Evolutionary conservation across 2,329 filamentous ascomycete species (phyloP).

Genomic region (Aspergillus glaucus): DNA sequence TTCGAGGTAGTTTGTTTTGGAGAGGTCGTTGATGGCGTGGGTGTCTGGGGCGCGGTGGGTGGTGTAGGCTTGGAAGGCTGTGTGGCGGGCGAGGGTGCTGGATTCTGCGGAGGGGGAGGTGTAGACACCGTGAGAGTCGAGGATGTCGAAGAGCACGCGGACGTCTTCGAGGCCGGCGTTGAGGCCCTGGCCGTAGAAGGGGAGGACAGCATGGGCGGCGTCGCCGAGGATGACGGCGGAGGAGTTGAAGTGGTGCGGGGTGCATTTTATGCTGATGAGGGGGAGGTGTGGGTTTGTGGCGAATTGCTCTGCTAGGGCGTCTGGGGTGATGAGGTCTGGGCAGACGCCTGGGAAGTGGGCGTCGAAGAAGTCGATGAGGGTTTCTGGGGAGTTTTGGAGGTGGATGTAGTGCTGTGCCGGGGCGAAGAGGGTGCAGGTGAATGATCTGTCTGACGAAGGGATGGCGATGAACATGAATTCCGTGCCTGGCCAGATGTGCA

Average conservation of each 20-base stretch:
- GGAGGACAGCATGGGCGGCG: slow-evolving; percentile 94
- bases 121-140: slow-evolving; percentile 61
- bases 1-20: slow-evolving; percentile 84
- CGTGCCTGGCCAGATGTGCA: slow-evolving; percentile 94
- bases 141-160: slow-evolving; percentile 71
- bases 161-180: slow-evolving; percentile 96
- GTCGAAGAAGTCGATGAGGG: slow-evolving; percentile 82
- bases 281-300: slow-evolving; percentile 79
- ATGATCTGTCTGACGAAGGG: slow-evolving; percentile 78
- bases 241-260: slow-evolving; percentile 72
- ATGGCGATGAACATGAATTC: slow-evolving; percentile 99
- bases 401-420: slow-evolving; percentile 62
- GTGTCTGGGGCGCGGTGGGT: slow-evolving; percentile 68
- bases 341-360: slow-evolving; percentile 78
- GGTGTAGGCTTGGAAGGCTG: slow-evolving; percentile 68
- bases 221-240: slow-evolving; percentile 84
- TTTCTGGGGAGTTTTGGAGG: slow-evolving; percentile 58
- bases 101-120: slow-evolving; percentile 10
- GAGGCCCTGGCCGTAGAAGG: slow-evolving; percentile 97
- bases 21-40: slow-evolving; percentile 85
- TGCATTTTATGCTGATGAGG: slow-evolving; percentile 87
- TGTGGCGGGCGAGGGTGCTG: slow-evolving; percentile 29
- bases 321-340: slow-evolving; percentile 51
- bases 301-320: slow-evolving; percentile 69
- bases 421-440: slow-evolving; percentile 91